Conservation (phyloP, 2,329 filamentous ascomycete genomes). For the Periconia macrospinosa region DNA sequence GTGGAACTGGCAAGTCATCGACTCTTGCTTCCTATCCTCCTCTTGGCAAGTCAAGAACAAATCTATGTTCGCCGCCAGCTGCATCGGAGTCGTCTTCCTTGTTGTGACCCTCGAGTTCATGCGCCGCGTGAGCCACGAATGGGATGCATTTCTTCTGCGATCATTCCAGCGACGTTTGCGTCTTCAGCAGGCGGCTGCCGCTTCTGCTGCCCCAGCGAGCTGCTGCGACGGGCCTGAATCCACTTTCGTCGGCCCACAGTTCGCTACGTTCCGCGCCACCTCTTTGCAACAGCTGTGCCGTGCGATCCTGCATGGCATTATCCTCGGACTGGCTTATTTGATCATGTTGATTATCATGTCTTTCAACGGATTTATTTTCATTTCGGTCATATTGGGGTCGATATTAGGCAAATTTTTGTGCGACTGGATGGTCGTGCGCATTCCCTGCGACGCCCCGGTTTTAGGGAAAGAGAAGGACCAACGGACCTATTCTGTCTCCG, state of each 20-base stretch:
- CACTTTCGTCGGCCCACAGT: constrained; percentile 22
- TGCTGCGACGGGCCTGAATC: constrained; percentile 27
- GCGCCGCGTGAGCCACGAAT: constrained; percentile 71
- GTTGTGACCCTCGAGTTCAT: constrained; percentile 73
- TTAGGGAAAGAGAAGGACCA: constrained; percentile 26
- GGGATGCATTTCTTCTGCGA: constrained; percentile 66
- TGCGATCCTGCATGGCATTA: constrained; percentile 67
- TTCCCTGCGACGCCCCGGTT: constrained; percentile 20
- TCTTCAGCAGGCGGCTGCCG: constrained; percentile 22
- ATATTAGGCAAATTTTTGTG: constrained; percentile 74
- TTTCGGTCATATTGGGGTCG: constrained; percentile 77
- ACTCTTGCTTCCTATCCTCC: constrained; percentile 69
- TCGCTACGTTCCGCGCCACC: constrained; percentile 54
- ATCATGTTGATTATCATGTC: constrained; percentile 74
- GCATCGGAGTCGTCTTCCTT: constrained; percentile 76
- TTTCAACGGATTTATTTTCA: constrained; percentile 73
- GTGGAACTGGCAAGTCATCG: constrained; percentile 77
- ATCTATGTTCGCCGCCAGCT: constrained; percentile 77
- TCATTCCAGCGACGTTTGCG: constrained; percentile 48
- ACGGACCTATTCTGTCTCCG: constrained; percentile 19
- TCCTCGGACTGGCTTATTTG: constrained; percentile 77
- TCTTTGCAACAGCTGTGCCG: constrained; percentile 67
- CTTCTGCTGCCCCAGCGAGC: constrained; percentile 18
- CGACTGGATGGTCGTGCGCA: constrained; percentile 58
- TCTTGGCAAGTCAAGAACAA: constrained; percentile 71